Percentiles rank a stretch among this genome's conserved stretches.
These are phyloP conservation scores for Bisporella sp. DNA, from an alignment of 2,329 filamentous ascomycete species.

Conservation along the genomic window DNA sequence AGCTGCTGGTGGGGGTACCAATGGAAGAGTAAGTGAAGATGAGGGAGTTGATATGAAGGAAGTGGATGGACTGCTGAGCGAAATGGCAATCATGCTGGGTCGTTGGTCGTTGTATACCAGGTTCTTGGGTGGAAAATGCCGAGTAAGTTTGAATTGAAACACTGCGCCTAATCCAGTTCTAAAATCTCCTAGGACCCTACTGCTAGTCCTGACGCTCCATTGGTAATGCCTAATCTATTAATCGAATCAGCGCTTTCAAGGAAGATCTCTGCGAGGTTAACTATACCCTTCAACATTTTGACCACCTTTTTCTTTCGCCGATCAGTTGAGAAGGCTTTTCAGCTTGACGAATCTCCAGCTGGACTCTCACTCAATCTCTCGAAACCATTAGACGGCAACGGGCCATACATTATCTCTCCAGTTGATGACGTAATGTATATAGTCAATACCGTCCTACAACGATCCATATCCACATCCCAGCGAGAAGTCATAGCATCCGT, in stretches of 20 bases:
- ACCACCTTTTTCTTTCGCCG: constrained; percentile 94
- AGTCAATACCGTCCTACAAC: constrained; percentile 83
- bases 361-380: constrained; percentile 72
- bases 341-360: constrained; percentile 80
- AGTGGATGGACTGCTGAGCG: constrained; percentile 77
- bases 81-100: constrained; percentile 86
- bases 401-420: constrained; percentile 88
- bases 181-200: constrained; percentile 40
- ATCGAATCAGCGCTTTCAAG: constrained; percentile 70
- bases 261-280: constrained; percentile 70
- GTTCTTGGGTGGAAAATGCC: constrained; percentile 82
- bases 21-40: constrained; percentile 66
- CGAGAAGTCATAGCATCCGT: constrained; percentile 70
- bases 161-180: constrained; percentile 23
- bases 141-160: constrained; percentile 43
- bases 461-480: constrained; percentile 81
- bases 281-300: constrained; percentile 81
- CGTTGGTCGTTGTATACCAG: constrained; percentile 89
- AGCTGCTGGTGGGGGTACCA: constrained; percentile 48
- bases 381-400: constrained; percentile 65
- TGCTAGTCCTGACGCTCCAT: constrained; percentile 43
- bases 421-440: constrained; percentile 99
- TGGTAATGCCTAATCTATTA: constrained; percentile 68
- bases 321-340: constrained; percentile 95
- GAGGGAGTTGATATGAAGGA: constrained; percentile 96